Evolutionary conservation across 176 grass and related monocot species (phyloP), one percentile per base, ranked within the genome.

Genomic region (Eragrostis nindensis): DNA sequence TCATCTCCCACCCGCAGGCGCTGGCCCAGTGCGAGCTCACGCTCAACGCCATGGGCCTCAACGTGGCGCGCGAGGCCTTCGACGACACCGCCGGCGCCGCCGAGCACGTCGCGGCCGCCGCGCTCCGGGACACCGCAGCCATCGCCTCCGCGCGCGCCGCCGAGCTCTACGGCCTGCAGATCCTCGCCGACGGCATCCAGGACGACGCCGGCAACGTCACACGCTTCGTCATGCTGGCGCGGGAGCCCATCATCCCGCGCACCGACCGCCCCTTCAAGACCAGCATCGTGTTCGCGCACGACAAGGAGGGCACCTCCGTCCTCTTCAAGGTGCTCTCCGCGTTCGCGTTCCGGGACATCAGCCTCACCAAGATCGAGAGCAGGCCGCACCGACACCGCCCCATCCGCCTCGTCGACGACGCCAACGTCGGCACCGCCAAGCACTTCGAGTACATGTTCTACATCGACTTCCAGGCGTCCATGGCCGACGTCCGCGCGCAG

Each of bases 381-480:
- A 63, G 80, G 5, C 86, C 88, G 46, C 94, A 89, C 88, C 86
- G 88, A 17, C 83, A 89, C 83, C 83, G 83, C 21, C 86, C 83
- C 11, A 89, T 93, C 66, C 75, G 93, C 1, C 90, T 96, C 44
- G 91, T 88, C 5, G 86, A 90, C 57, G 88, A 90, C 74, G 90
- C 88, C 80, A 87, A 89, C 89, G 63, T 97, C 17, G 86, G 90
- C 73, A 93, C 88, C 0, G 81, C 86, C 71, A 94, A 97, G 84
- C 94, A 97, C 91, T 97, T 97, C 77, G 94, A 97, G 79, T 97
- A 97, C 87, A 94, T 97, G 91, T 91, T 93, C 62, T 89, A 91
- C 70, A 83, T 93, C 48, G 88, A 94, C 59, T 97, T 97, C 86
- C 84, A 97, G 89, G 94, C 94, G 1, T 97, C 94, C 50, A 89